phyloP scores from a whole-genome alignment of 2,329 filamentous ascomycete species.

The Epicoccum nigrum region DNA sequence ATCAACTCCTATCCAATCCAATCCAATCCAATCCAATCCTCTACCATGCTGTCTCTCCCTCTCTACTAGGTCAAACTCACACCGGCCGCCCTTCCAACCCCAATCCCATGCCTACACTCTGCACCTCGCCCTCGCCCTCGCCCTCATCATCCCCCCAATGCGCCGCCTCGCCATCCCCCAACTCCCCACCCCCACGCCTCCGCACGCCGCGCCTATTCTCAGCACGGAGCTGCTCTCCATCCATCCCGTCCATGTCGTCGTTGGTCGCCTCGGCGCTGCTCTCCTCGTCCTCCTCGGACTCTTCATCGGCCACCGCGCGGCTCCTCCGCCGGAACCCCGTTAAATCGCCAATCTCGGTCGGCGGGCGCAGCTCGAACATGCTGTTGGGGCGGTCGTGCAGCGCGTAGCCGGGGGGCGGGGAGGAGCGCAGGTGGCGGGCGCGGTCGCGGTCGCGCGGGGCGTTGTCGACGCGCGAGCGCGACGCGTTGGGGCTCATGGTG shows the following conservation, averaged over 20 bases:
- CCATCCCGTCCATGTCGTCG: neutral
- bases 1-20: too few species aligned
- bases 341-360: constrained; percentile 29
- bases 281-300: constrained; percentile 19
- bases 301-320: constrained; percentile 55
- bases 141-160: constrained; percentile 33
- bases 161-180: constrained; percentile 14
- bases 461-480: constrained; percentile 15
- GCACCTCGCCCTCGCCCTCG: constrained; percentile 20
- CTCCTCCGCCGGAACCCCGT: constrained; percentile 50
- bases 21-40: neutral
- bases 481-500: constrained; percentile 31
- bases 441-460: constrained; percentile 3
- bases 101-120: constrained; percentile 21
- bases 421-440: constrained; percentile 14
- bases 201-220: constrained; percentile 12
- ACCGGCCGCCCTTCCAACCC: constrained; percentile 7
- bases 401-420: constrained; percentile 19
- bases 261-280: neutral
- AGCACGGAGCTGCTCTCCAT: constrained; percentile 1
- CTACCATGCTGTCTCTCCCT: too few species aligned
- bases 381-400: constrained; percentile 39
- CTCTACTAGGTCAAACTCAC: neutral
- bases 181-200: constrained; percentile 8
- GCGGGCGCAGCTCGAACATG: constrained; percentile 47